Evolutionary conservation across 345 rosid species (phyloP), one percentile per base, ranked within the genome.

Genomic region (Populus ilicifolia): DNA sequence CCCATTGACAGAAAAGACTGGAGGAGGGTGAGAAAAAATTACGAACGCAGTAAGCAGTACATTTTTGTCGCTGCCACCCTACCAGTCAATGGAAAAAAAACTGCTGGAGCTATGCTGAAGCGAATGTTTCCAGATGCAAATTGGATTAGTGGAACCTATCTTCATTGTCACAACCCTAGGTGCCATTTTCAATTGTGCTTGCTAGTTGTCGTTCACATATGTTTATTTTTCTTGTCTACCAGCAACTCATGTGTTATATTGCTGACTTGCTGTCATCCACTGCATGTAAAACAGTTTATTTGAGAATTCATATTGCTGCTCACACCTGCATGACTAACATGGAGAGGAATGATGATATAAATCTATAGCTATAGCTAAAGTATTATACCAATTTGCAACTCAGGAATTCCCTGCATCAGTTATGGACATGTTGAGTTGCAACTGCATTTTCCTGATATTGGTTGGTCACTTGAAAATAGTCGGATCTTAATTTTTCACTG

Each of bases 61-160:
- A 85, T 96, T 27, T 93, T 96, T 81, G 91, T 96, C 80, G 99
- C 99, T 43, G 99, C 99, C 30, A 96, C 99, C 44, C 96, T 96
- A 80, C 99, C 99, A 2, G 75, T 87, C 74, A 96, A 96, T 25
- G 99, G 99, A 74, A 93, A 91, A 88, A 92, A 84, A 80, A 96
- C 99, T 72, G 96, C 98, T 11, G 99, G 98, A 4, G 99, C 88
- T 54, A 81, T 93, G 80, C 81, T 96, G 85, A 96, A 92, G 82
- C 83, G 85, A 77, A 92, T 96, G 94, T 93, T 96, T 84, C 96
- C 93, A 36, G 92, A 91, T 87, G 98, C 98, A 75, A 68, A 17
- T 74, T 93, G 98, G 98, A 84, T 93, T 81, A 92, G 88, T 73
- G 98, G 99, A 82, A 92, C 77, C 85, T 96, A 89, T 79, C 99